Evolutionary conservation across 2,329 filamentous ascomycete species (phyloP), one percentile per base, ranked within the genome.

Genomic region (Aspergillus candidus): DNA sequence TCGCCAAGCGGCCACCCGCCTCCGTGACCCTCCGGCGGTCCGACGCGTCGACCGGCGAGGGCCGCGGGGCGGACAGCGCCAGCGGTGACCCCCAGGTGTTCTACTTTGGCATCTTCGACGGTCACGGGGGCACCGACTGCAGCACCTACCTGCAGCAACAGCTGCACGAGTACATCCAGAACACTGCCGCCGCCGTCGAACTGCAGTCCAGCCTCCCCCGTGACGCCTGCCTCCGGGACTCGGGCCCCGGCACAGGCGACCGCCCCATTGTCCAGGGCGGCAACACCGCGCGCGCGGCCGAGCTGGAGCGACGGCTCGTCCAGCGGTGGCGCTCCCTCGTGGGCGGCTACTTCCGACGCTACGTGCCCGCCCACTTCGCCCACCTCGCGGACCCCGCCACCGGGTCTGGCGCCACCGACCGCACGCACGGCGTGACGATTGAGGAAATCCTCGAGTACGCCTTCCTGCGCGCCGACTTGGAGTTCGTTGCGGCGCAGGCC

Each of bases 71-170:
- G 5, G 86, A 87, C 46, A 86, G 83, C 52, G 80, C 86, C 2
- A 86, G 80, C 50, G 91, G 91, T 2, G 91, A 97, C 61, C 91
- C 91, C 1, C 91, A 97, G 63, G 84, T 97, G 30, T 98, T 98
- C 67, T 98, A 97, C 67, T 98, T 96, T 74, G 90, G 80, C 1
- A 83, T 97, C 1, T 98, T 97, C 60, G 93, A 98, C 66, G 93
- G 93, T 3, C 93, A 98, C 69, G 93, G 93, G 8, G 93, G 93
- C 14, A 78, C 74, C 14, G 86, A 95, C 63, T 97, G 93, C 66
- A 89, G 88, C 47, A 82, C 84, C 13, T 97, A 95, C 56, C 68
- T 97, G 53, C 78, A 83, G 46, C 87, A 96, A 48, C 80, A 86
- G 59, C 71, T 98, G 48, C 93, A 96, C 63, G 79, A 80, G 8